phyloP scores from a whole-genome alignment of 108 stramenopile species.

The Nitzschia inconspicua region DNA sequence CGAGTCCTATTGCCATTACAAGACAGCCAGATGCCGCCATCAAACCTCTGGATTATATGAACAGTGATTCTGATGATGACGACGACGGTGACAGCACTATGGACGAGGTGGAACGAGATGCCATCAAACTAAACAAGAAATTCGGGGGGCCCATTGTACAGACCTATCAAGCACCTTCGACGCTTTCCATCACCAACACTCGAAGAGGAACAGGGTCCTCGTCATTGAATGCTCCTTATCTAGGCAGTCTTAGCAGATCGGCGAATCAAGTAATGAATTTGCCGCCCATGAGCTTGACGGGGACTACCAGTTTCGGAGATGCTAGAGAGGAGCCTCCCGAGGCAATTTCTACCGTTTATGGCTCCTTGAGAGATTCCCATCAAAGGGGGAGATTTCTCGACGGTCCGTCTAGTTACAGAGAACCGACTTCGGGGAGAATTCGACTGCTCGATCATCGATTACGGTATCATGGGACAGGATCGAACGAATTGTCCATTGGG shows the following conservation, averaged over 20 bases:
- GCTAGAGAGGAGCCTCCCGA: slow-evolving; percentile 10
- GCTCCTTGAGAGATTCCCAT: slow-evolving; percentile 34
- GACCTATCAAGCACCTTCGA: neutral
- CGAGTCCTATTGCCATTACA: slow-evolving; percentile 31
- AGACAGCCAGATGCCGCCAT: neutral
- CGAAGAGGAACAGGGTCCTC: neutral
- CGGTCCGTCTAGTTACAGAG: slow-evolving; percentile 31
- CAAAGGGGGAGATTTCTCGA: slow-evolving; percentile 25
- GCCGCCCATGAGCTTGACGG: slow-evolving; percentile 26
- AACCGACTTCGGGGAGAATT: slow-evolving; percentile 28
- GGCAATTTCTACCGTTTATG: slow-evolving; percentile 23
- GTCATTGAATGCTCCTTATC: slow-evolving; percentile 22
- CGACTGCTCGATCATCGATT: slow-evolving; percentile 13
- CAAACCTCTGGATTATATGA: neutral
- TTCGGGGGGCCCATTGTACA: slow-evolving; percentile 7
- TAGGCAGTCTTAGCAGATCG: slow-evolving; percentile 27
- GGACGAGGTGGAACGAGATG: slow-evolving; percentile 29
- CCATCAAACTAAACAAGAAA: slow-evolving; percentile 11
- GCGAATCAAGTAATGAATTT: slow-evolving; percentile 15
- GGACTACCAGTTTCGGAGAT: neutral
- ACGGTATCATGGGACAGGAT: slow-evolving; percentile 14
- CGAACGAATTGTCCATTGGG: slow-evolving; percentile 15
- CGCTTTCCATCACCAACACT: neutral
- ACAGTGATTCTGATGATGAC: slow-evolving; percentile 5
- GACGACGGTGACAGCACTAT: slow-evolving; percentile 14